Conservation (phyloP, 495 filamentous ascomycete species). For the Aspergillus ostianus region DNA sequence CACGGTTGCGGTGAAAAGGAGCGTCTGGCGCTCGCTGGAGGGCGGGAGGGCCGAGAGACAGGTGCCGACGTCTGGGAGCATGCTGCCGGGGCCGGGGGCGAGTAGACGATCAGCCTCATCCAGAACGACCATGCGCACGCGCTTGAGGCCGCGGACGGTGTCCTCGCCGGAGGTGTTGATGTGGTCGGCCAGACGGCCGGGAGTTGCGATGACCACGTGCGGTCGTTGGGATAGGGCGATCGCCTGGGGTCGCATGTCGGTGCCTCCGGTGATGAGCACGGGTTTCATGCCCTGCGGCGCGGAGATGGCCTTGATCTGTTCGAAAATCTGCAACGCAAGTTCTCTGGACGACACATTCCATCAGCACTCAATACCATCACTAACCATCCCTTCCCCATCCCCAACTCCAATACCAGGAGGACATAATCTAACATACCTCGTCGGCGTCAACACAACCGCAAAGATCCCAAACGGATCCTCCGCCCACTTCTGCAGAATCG, state of each 20-base stretch:
- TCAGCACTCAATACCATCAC: background rate
- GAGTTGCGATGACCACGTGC: conserved; percentile 92
- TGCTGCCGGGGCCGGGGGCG: conserved; percentile 70
- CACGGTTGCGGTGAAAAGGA: conserved; percentile 95
- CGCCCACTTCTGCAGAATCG: conserved; percentile 91
- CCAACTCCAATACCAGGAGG: background rate
- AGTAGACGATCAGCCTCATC: conserved; percentile 96
- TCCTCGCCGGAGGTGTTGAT: conserved; percentile 87
- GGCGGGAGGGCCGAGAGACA: conserved; percentile 80
- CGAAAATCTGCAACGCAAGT: conserved; percentile 91
- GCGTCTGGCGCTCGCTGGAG: conserved; percentile 70
- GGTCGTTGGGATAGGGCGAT: conserved; percentile 75
- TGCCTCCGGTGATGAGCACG: conserved; percentile 82
- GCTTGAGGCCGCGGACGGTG: conserved; percentile 74
- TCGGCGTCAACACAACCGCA: conserved; percentile 86
- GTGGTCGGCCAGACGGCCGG: conserved; percentile 91
- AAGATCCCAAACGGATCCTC: conserved; percentile 89
- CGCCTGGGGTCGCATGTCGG: conserved; percentile 89
- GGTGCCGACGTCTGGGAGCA: conserved; percentile 90
- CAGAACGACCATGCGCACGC: conserved; percentile 81
- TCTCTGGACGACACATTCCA: conserved; percentile 51
- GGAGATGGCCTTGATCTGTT: conserved; percentile 91
- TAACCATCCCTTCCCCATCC: background rate
- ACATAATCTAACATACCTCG: conserved; percentile 51
- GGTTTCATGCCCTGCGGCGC: conserved; percentile 81